Evolutionary conservation across 352 stramenopile genomes (phyloP).

Genomic region (Chrysophaeum taylorii): DNA sequence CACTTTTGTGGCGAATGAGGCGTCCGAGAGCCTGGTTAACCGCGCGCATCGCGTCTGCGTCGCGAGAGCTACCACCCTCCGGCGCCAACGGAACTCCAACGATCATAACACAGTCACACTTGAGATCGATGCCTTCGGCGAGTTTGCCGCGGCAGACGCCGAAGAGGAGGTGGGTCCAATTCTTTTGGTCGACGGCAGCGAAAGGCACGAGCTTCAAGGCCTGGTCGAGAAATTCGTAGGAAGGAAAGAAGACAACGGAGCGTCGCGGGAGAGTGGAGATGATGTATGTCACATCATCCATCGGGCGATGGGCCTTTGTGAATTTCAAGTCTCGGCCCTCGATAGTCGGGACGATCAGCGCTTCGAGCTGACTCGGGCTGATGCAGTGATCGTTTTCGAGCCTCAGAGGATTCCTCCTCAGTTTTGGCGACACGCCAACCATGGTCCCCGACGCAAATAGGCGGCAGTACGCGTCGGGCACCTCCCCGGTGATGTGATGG

Average conservation of each 20-base stretch:
- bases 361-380: no score
- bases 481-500: conserved; percentile 99
- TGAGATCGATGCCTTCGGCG: conserved; percentile 96
- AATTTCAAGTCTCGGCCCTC: no score
- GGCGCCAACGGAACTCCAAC: conserved; percentile 96
- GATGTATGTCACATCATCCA: no score
- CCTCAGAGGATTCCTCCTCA: no score
- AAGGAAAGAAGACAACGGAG: conserved; percentile 99
- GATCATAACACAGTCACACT: conserved; percentile 92
- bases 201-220: conserved; percentile 36
- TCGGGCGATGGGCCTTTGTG: no score
- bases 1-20: conserved; percentile 93
- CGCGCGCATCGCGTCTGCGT: conserved; percentile 85
- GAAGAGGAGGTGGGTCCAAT: conserved; percentile 68
- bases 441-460: no score
- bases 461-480: no score
- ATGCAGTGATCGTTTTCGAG: no score
- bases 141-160: conserved; percentile 97
- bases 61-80: conserved; percentile 42
- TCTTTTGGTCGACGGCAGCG: conserved; percentile 12
- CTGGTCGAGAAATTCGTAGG: conserved; percentile 85
- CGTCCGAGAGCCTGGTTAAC: conserved; percentile 98
- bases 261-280: no score
- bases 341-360: no score
- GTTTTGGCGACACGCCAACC: no score